Evolutionary conservation across 139 green algal species (phyloP), one percentile per base, ranked within the genome.

Genomic region (Chlamydomonas schloesseri): DNA sequence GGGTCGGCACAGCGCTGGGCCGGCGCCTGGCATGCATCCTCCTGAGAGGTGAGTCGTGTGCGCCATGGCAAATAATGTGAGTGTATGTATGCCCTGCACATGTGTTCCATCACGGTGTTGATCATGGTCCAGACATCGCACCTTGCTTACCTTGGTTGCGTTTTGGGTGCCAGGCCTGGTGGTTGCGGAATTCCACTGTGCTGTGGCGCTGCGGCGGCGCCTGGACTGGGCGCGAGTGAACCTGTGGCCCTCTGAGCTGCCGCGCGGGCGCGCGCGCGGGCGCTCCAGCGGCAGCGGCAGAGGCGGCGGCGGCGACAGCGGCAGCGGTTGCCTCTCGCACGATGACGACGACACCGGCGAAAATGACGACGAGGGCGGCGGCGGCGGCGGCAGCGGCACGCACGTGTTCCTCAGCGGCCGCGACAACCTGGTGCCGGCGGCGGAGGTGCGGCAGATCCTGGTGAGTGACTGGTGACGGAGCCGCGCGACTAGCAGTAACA

Each of bases 401-500:
- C 42, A 50, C 8, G 83, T 91, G 47, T 71, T 89, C 26, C 76
- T 91, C 17, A 37, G 20, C 2, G 88, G 88, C 28, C 34, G 53
- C 3, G 88, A 91, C 88, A 81, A 89, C 77, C 76, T 91, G 77
- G 83, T 91, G 68, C 88, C 83, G 2, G 88, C 86, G 53, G 28
- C 47, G 28, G 81, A 87, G 71, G 55, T 88, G 36, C n/a, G 10
- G 23, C 18, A 58, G 1, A 84, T 91, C 50, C 82, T 91, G 82
- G 82, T 73, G 34, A 80, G 62, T 10, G 75, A 1, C 37, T 29
- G 21, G 69, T n/a, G 50, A 60, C 36, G 69, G n/a, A 76, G 70
- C 3, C 26, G 70, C 18, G 37, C 8, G 13, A 31, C 2, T 37
- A 37, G 36, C 15, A 28, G 20, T 65, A 9, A 4, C 4, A 28